These are phyloP conservation scores for Plasmodium ovale DNA, from an alignment of 169 alveolate species.

Conservation along the genomic window DNA sequence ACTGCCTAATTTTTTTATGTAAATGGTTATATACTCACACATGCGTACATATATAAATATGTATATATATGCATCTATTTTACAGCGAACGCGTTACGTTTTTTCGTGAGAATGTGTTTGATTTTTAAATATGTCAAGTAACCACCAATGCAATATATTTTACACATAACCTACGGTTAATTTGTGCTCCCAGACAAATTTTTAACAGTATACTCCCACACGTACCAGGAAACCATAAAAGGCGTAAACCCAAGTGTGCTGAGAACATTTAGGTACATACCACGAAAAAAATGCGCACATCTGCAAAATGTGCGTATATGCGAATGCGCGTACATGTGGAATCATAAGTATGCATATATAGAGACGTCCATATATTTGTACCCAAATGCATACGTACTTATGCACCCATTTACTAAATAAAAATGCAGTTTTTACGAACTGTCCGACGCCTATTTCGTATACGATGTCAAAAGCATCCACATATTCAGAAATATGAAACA, in stretches of 20 bases:
- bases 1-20: not conserved
- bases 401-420: not conserved
- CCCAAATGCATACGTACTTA: not conserved
- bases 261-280: constrained; percentile 45
- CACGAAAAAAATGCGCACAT: not conserved
- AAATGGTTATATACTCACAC: too few species aligned
- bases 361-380: not conserved
- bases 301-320: not conserved
- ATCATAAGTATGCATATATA: not conserved
- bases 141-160: not conserved
- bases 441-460: constrained; percentile 30
- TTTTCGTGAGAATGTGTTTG: not conserved
- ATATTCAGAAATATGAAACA: constrained; percentile 16
- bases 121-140: not conserved
- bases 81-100: too few species aligned
- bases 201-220: constrained; percentile 61
- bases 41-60: not conserved
- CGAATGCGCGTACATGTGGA: not conserved
- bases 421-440: constrained; percentile 51
- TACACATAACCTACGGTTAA: too few species aligned
- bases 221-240: constrained; percentile 59
- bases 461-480: constrained; percentile 52
- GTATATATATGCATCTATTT: not conserved
- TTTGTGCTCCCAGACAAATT: constrained; percentile 27
- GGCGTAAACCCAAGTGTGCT: constrained; percentile 62